These are phyloP conservation scores for Hymenoscyphus occultus DNA, from an alignment of 2,329 filamentous ascomycete genomes.

Conservation along the genomic window DNA sequence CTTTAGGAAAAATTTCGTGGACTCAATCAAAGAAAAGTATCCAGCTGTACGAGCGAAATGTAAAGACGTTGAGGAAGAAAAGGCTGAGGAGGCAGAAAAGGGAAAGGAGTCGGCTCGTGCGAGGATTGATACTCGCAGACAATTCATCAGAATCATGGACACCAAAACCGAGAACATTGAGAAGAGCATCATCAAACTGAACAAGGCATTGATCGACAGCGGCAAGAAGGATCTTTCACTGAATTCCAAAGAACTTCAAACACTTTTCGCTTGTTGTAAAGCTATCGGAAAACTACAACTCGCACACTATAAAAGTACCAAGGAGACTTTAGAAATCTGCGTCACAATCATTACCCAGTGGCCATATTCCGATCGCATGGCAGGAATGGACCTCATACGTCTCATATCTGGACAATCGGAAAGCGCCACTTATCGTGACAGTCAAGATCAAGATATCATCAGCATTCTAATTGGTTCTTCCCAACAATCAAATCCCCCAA, in stretches of 20 bases:
- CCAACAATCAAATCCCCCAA: slow-evolving; percentile 56
- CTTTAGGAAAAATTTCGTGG: background rate
- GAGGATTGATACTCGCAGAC: slow-evolving; percentile 71
- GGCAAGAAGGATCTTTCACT: slow-evolving; percentile 72
- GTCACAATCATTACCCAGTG: slow-evolving; percentile 73
- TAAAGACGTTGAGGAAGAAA: background rate
- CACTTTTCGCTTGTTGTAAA: slow-evolving; percentile 58
- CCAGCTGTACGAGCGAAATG: background rate
- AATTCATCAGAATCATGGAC: slow-evolving; percentile 73
- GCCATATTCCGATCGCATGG: slow-evolving; percentile 77
- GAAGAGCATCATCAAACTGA: slow-evolving; percentile 74
- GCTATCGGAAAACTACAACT: slow-evolving; percentile 56
- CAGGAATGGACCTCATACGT: slow-evolving; percentile 84
- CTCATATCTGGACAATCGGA: slow-evolving; percentile 68
- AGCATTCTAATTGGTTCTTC: slow-evolving; percentile 55
- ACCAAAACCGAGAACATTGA: slow-evolving; percentile 70
- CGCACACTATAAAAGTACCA: slow-evolving; percentile 44
- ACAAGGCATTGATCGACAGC: slow-evolving; percentile 66
- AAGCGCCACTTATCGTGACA: slow-evolving; percentile 58
- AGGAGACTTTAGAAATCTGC: slow-evolving; percentile 59
- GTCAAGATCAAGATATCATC: slow-evolving; percentile 53
- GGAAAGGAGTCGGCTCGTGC: slow-evolving; percentile 33
- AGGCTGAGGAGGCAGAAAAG: background rate
- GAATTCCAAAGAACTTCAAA: slow-evolving; percentile 66
- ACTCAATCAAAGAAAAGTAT: background rate